Evolutionary conservation across 2,329 filamentous ascomycete genomes (phyloP), one percentile per base, ranked within the genome.

Genomic region (Pseudogymnoascus sp.): DNA sequence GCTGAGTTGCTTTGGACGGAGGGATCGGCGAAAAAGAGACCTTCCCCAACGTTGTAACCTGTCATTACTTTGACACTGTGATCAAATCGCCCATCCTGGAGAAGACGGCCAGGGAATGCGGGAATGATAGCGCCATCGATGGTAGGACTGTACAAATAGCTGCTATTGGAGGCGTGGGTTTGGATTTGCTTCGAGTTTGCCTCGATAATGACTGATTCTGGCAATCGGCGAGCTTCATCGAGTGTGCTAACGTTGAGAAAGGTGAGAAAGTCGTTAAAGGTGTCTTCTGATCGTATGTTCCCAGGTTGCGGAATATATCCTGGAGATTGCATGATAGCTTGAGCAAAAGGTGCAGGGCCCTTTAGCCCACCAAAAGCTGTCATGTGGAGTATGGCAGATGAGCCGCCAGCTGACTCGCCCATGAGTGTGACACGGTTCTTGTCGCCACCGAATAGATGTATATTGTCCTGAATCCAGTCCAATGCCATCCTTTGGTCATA

Each of bases 381-480:
- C 6, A 82, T 70, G 59, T 82, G 80, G 61, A 81, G 79, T 58
- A 81, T 66, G 59, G 83, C 77, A 4, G 78, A 80, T 1, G 77
- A 76, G 0, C 76, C 80, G 0, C 80, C 81, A 7, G 82, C 80
- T 12, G 77, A 80, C 63, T 80, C 72, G 5, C 80, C 81, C 15
- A 81, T 74, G 13, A 83, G 74, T 0, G 81, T 83, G 38, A 84
- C 77, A 12, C 75, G 73, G 2, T 74, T 69, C 2, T 76, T 71
- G 68, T 84, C 78, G 10, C 83, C 83, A 8, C 83, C 82, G 65
- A 85, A 86, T 8, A 77, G 70, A 66, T 79, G 72, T 61, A 84
- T 83, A 63, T 83, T 73, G 39, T 78, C 68, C 61, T 81, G 77
- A 2, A 85, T 76, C 84, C 84, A 87, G 66, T 84, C 74, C 6